Conservation (phyloP, 164 flowering plant species). For the Houttuynia cordata region DNA sequence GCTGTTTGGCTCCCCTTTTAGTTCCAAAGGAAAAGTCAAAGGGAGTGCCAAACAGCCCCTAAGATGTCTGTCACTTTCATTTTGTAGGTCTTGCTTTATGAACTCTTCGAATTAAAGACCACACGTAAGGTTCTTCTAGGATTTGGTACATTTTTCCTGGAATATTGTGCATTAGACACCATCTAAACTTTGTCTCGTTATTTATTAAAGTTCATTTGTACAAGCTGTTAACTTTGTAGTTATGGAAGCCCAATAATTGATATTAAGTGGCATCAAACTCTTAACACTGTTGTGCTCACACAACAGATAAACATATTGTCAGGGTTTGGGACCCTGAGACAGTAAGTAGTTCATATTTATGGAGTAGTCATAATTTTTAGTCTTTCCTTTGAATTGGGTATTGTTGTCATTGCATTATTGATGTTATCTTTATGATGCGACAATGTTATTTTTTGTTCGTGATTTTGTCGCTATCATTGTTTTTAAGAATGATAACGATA, state of each 20-base stretch:
- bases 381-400: neutral
- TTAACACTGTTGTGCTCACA: conserved; percentile 49
- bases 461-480: too few species aligned
- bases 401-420: conserved; percentile 1
- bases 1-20: too few species aligned
- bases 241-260: conserved; percentile 78
- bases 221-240: conserved; percentile 32
- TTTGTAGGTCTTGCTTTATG: conserved; percentile 82
- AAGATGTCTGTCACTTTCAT: neutral
- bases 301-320: conserved; percentile 73
- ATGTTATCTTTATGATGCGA: neutral
- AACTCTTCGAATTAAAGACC: conserved; percentile 73
- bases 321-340: conserved; percentile 94
- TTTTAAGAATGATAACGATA: too few species aligned
- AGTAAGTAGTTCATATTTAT: conserved; percentile 23
- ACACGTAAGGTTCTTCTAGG: conserved; percentile 48
- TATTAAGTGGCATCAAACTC: conserved; percentile 87
- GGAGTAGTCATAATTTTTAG: neutral
- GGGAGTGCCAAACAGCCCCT: too few species aligned
- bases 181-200: too few species aligned
- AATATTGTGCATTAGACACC: too few species aligned
- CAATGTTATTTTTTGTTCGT: neutral
- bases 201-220: neutral
- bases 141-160: too few species aligned
- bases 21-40: too few species aligned